Evolutionary conservation across 345 rosid genomes (phyloP), one percentile per base, ranked within the genome.

Genomic region (Gossypium bickii): DNA sequence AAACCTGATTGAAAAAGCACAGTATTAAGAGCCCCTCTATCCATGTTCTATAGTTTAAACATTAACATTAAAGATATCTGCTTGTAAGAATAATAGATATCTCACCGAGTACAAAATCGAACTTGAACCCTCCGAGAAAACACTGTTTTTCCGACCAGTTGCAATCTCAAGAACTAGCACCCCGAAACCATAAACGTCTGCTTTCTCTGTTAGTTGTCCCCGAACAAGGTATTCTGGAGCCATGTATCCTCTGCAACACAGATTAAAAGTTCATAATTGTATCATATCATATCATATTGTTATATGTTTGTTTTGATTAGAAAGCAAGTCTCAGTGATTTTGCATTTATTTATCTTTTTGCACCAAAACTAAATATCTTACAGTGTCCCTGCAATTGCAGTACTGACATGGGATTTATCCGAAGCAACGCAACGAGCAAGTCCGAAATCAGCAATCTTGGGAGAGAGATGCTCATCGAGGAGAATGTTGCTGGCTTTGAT

Each of bases 371-470:
- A 0, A 12, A 6, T 18, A 43, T 65, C 88, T 80, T 76, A 82
- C 90, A 85, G 57, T 77, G 90, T 87, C 48, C 90, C 90, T 13
- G 90, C 90, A 68, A 87, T 77, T 9, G 84, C 90, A 8, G 90
- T 87, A 60, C 83, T 87, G 17, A 83, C 79, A 79, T 87, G 90
- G 9, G 80, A 18, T n/a, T 79, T 79, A 25, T 87, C 90, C 52
- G 84, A 67, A 74, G 81, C 85, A 20, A 87, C 75, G 66, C 82
- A 82, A 44, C 88, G 70, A 49, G 74, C 88, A 15, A 87, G 88
- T 61, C 90, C 90, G 13, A 87, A 85, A 76, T 87, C 90, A 18
- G 87, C 87, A 72, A 85, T 82, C 81, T 85, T 85, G 17, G 90
- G 78, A 43, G 15, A 77, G 68, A 83, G 64, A 78, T 85, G 65